Percentiles rank a stretch among this genome's conserved stretches.
Conservation (phyloP, 176 grass and related monocot genomes). For the Eragrostis curvula region DNA sequence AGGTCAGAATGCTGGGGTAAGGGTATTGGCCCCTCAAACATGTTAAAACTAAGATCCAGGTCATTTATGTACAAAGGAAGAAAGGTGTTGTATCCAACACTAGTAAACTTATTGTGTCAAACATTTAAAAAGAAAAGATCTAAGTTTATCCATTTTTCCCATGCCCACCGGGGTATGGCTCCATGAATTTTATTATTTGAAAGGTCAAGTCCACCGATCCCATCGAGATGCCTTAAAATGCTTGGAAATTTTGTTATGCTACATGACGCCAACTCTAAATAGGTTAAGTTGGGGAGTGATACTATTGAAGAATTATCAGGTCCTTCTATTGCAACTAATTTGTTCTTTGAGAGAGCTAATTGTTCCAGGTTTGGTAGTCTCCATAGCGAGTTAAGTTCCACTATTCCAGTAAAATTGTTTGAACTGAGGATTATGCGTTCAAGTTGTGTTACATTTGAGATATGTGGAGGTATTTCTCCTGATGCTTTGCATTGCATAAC, state of each 20-base stretch:
- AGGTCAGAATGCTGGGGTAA: background rate
- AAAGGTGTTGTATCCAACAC: conserved; percentile 23
- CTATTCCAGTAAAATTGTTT: conserved; percentile 49
- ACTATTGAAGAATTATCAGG: background rate
- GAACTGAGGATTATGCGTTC: conserved; percentile 31
- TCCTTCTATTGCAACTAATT: conserved; percentile 43
- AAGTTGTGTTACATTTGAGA: conserved; percentile 43
- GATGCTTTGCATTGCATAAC: background rate
- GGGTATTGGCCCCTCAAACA: conserved; percentile 24
- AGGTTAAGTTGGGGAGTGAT: conserved; percentile 32
- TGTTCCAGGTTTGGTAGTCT: conserved; percentile 31
- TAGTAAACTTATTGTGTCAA: conserved; percentile 52
- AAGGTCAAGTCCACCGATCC: conserved; percentile 48
- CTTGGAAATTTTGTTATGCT: conserved; percentile 45
- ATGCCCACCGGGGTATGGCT: conserved; percentile 52
- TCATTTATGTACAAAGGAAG: background rate
- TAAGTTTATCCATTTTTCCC: conserved; percentile 13
- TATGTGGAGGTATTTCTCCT: conserved; percentile 40
- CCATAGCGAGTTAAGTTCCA: conserved; percentile 41
- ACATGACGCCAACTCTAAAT: conserved; percentile 46
- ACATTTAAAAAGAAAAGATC: conserved; percentile 43
- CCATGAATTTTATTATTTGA: conserved; percentile 65
- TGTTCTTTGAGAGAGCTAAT: conserved; percentile 49
- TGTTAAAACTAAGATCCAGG: conserved; percentile 25
- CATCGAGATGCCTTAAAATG: conserved; percentile 37